phyloP scores from a whole-genome alignment of 768 basidiomycete species.

The Boletus sensibilis region DNA sequence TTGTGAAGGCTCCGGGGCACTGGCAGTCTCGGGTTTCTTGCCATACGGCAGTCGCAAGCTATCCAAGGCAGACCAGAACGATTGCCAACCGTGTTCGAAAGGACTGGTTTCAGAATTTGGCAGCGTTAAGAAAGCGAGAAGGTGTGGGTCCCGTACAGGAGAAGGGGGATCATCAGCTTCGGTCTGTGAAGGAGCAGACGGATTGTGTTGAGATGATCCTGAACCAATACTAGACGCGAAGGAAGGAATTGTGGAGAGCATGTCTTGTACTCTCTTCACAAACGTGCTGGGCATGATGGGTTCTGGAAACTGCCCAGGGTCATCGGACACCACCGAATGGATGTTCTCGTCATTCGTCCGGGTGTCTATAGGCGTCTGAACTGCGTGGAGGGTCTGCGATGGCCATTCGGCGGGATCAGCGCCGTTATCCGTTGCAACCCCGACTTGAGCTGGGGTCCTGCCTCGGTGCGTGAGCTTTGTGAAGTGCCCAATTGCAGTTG shows the following conservation, averaged over 20 bases:
- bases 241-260: conserved; percentile 47
- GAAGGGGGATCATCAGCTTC: conserved; percentile 9
- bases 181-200: conserved; percentile 7
- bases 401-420: conserved; percentile 6
- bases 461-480: conserved; percentile 17
- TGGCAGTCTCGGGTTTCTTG: conserved; percentile 28
- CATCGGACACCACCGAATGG: conserved; percentile 8
- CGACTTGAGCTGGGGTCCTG: conserved; percentile 1
- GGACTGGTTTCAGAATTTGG: conserved; percentile 66
- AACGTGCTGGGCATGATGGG: conserved; percentile 36
- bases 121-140: conserved; percentile 53
- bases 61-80: conserved; percentile 63
- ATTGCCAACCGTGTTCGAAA: conserved; percentile 41
- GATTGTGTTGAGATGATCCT: conserved; percentile 18
- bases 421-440: not conserved
- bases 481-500: conserved; percentile 15
- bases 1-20: conserved; percentile 16
- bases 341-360: conserved; percentile 1
- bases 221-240: conserved; percentile 20
- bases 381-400: conserved; percentile 1
- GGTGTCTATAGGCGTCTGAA: conserved; percentile 8
- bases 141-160: conserved; percentile 41
- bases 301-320: conserved; percentile 32
- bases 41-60: conserved; percentile 31
- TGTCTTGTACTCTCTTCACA: conserved; percentile 49